Base-by-base conservation (phyloP, 2,329 filamentous ascomycete species). In the Penicillium corylophilum region DNA sequence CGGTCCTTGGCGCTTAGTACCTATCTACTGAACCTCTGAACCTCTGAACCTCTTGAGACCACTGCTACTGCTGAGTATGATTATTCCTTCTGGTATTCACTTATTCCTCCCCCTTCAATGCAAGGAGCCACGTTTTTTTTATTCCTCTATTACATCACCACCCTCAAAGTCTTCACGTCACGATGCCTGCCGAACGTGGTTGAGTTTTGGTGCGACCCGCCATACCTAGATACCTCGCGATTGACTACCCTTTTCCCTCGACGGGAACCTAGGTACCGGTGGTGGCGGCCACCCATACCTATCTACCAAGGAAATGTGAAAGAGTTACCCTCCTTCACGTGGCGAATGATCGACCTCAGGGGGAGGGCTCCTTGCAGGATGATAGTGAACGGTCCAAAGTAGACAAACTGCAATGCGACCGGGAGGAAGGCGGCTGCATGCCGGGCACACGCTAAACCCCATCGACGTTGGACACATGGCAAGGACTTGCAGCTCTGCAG, bases 381-480 rank as follows among this genome's bases (percentile, higher is more conserved):
- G 31, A 20, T 41, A n/a, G 35, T 18, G 35, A 20, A 38, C 9
- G 35, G 18, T 38, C 35, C 35, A 38, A 31, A 31, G 29, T 38
- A 20, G 35, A 38, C 35, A 38, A 38, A 38, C 35, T 20, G 10
- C 18, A 20, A 36, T 36, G n/a, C 31, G 31, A 40, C 22, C 23
- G 38, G 20, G 23, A 13, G 39, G 12, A 40, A 26, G 20, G 35
- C 24, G 42, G 28, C 26, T 33, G 41, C 26, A 33, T 48, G 18
- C 42, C n/a, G 24, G 22, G 16, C 29, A 45, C 44, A 51, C 54
- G 54, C 54, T 51, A 56, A 51, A 24, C 44, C 50, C 33, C 26
- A 43, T 48, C 46, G 45, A 54, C 41, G 57, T 56, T 53, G 50
- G 46, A 55, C 57, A 60, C 57, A 60, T 60, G 57, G 57, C 57